These are phyloP conservation scores for Ogataea chonburiensis DNA, from an alignment of 805 yeast genomes.

Conservation along the genomic window DNA sequence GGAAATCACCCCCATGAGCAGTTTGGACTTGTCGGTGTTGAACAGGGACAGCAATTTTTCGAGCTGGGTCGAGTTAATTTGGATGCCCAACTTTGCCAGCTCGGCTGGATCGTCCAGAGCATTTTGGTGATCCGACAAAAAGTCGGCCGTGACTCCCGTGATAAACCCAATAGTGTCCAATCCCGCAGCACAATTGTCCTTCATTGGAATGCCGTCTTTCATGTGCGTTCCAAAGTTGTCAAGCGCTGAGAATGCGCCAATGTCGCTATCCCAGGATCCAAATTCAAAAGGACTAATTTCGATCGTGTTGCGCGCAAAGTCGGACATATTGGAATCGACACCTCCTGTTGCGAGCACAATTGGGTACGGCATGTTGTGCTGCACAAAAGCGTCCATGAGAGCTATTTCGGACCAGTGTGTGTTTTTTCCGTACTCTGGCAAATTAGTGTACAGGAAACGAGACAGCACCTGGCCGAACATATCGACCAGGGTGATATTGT, in stretches of 20 bases:
- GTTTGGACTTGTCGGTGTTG: constrained; percentile 44
- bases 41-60: constrained; percentile 31
- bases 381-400: constrained; percentile 52
- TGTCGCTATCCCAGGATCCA: constrained; percentile 81
- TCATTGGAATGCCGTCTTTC: constrained; percentile 51
- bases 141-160: constrained; percentile 73
- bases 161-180: constrained; percentile 78
- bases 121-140: constrained; percentile 40
- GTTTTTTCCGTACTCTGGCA: constrained; percentile 59
- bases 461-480: constrained; percentile 71
- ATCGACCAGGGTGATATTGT: constrained; percentile 60
- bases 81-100: constrained; percentile 18
- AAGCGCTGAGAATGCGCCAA: constrained; percentile 60
- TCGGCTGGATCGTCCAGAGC: constrained; percentile 15
- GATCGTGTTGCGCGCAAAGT: constrained; percentile 57
- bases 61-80: constrained; percentile 17
- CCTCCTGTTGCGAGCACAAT: constrained; percentile 62
- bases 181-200: constrained; percentile 52
- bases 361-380: constrained; percentile 69
- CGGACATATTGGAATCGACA: constrained; percentile 46
- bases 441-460: constrained; percentile 59
- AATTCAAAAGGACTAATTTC: constrained; percentile 65
- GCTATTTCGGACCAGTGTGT: constrained; percentile 54
- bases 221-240: constrained; percentile 67
- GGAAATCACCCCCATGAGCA: constrained; percentile 43